Conservation (phyloP, 177 flowering plant genomes). For the Vitis hybrid region DNA sequence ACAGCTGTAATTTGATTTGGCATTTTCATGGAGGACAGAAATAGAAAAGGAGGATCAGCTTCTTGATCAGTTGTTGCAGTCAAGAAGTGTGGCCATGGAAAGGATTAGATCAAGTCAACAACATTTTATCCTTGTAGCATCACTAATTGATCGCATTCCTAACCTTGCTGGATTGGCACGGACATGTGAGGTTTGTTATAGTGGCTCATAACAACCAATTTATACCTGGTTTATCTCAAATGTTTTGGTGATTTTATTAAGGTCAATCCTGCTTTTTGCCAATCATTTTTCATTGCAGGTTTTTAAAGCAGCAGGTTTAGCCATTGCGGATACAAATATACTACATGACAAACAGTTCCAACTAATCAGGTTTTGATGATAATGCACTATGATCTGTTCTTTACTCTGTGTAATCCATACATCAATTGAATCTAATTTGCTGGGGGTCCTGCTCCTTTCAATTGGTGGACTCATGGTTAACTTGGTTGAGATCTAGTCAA, state of each 20-base stretch:
- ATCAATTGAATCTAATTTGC: neutral
- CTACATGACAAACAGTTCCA: slow-evolving; percentile 92
- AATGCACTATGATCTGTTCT: neutral
- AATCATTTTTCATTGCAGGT: slow-evolving; percentile 46
- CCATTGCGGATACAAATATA: slow-evolving; percentile 65
- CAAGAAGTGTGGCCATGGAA: slow-evolving; percentile 56
- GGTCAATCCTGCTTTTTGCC: slow-evolving; percentile 5
- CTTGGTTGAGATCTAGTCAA: neutral
- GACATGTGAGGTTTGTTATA: slow-evolving; percentile 79
- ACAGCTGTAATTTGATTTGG: neutral
- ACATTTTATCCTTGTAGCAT: slow-evolving; percentile 75
- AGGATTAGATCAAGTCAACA: slow-evolving; percentile 61
- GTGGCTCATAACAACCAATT: neutral
- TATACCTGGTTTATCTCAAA: neutral
- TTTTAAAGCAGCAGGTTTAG: slow-evolving; percentile 80
- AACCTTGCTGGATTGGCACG: slow-evolving; percentile 97
- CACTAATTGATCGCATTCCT: slow-evolving; percentile 94
- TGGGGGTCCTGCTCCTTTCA: neutral
- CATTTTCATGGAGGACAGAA: slow-evolving; percentile 30
- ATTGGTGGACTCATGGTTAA: neutral
- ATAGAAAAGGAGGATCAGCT: slow-evolving; percentile 86
- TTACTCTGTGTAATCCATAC: neutral
- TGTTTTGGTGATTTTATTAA: neutral
- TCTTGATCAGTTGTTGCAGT: slow-evolving; percentile 54
- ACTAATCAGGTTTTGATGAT: slow-evolving; percentile 70